Percentiles rank a stretch among this genome's conserved stretches.
Conservation (phyloP, 2,329 filamentous ascomycete genomes). For the Thyridium curvatum region DNA sequence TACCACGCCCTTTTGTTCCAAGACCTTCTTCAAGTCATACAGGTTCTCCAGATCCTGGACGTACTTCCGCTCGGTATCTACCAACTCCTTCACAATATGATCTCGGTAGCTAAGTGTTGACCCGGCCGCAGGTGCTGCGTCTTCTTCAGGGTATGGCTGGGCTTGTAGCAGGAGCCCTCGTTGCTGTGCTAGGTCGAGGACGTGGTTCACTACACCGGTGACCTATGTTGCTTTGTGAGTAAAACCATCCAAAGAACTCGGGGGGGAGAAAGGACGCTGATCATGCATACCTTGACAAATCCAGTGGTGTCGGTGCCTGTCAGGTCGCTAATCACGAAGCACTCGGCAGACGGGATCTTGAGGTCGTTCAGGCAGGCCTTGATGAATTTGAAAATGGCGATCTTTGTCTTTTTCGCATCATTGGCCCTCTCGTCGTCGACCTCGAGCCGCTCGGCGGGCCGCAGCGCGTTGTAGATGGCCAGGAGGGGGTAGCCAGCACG, state of each 20-base stretch:
- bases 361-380: constrained; percentile 82
- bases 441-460: constrained; percentile 61
- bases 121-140: constrained; percentile 45
- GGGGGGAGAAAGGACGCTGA: constrained; percentile 1
- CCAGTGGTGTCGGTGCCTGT: constrained; percentile 94
- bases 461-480: constrained; percentile 80
- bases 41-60: constrained; percentile 94
- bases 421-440: constrained; percentile 54
- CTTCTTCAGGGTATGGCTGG: constrained; percentile 52
- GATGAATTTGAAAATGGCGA: constrained; percentile 87
- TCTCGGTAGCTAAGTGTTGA: constrained; percentile 71
- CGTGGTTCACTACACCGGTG: constrained; percentile 84
- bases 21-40: constrained; percentile 81
- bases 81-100: constrained; percentile 84
- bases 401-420: constrained; percentile 75
- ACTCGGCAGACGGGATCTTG: constrained; percentile 71
- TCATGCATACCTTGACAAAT: constrained; percentile 73
- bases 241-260: background rate
- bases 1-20: constrained; percentile 82
- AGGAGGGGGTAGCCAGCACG: constrained; percentile 78
- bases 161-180: constrained; percentile 64
- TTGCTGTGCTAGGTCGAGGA: constrained; percentile 79
- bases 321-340: constrained; percentile 86
- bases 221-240: constrained; percentile 44
- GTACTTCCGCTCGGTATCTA: constrained; percentile 95